Evolutionary conservation across 768 basidiomycete genomes (phyloP).

Genomic region (Podaxis carcinomalis): DNA sequence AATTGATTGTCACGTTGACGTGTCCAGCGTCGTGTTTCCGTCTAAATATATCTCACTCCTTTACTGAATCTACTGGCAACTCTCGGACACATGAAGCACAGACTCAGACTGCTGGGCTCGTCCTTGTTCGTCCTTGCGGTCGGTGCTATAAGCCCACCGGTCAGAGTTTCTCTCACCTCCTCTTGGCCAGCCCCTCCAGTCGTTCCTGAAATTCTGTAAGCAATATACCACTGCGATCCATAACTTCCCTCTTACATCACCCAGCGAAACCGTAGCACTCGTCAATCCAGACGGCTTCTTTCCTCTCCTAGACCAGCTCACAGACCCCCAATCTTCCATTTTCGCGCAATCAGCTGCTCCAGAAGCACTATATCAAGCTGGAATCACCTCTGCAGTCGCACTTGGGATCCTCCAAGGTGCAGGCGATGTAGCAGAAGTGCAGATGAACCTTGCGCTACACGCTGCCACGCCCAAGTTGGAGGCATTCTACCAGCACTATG

Average conservation of each 20-base stretch:
- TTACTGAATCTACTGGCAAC: neutral
- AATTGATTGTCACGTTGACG: neutral
- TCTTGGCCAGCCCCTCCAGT: slow-evolving; percentile 65
- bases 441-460: slow-evolving; percentile 75
- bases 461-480: slow-evolving; percentile 76
- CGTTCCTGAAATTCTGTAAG: slow-evolving; percentile 63
- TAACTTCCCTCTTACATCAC: neutral
- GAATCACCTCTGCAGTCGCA: slow-evolving; percentile 45
- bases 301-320: slow-evolving; percentile 63
- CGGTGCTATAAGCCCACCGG: slow-evolving; percentile 35
- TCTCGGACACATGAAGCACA: slow-evolving; percentile 21
- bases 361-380: slow-evolving; percentile 49
- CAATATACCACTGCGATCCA: slow-evolving; percentile 11
- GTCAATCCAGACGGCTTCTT: slow-evolving; percentile 77
- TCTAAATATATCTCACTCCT: neutral
- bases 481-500: slow-evolving; percentile 78
- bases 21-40: slow-evolving; percentile 11
- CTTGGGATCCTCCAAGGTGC: slow-evolving; percentile 45
- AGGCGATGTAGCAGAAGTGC: slow-evolving; percentile 50
- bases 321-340: slow-evolving; percentile 41
- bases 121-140: slow-evolving; percentile 15
- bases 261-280: slow-evolving; percentile 76
- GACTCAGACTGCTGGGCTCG: slow-evolving; percentile 18
- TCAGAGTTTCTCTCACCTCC: slow-evolving; percentile 56
- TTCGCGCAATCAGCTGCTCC: slow-evolving; percentile 32